A percentile compares a stretch with the other conserved stretches of the same genome.
Evolutionary conservation across 1,139 yeast species (phyloP).

Genomic region (Candida tropicalis): DNA sequence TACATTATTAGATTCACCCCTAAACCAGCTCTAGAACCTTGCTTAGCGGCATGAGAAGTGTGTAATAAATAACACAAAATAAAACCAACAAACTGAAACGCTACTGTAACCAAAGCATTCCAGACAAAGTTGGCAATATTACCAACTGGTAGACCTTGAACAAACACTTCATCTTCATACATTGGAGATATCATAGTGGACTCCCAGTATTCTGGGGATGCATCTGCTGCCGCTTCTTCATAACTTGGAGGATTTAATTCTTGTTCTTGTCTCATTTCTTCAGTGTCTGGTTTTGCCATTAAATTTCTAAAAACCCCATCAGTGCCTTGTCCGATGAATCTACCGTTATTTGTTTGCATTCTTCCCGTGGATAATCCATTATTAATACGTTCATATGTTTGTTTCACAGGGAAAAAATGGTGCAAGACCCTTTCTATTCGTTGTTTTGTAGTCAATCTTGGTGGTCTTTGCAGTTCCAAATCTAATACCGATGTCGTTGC

Average conservation of each 20-base stretch:
- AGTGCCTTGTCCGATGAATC: slow-evolving; percentile 56
- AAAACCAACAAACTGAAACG: slow-evolving; percentile 94
- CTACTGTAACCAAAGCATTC: slow-evolving; percentile 85
- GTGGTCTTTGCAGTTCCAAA: slow-evolving; percentile 17
- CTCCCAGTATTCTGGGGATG: slow-evolving; percentile 98
- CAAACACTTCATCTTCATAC: slow-evolving; percentile 84
- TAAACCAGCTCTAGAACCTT: slow-evolving; percentile 91
- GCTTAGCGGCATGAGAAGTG: slow-evolving; percentile 96
- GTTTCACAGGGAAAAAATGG: slow-evolving; percentile 41
- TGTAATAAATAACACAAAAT: slow-evolving; percentile 86
- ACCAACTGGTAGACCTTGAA: slow-evolving; percentile 97
- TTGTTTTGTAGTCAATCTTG: slow-evolving; percentile 28
- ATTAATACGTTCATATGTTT: slow-evolving; percentile 47
- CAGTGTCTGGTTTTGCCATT: slow-evolving; percentile 80
- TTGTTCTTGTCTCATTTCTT: slow-evolving; percentile 38
- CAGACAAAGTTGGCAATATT: slow-evolving; percentile 83
- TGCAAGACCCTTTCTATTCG: slow-evolving; percentile 36
- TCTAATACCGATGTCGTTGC: slow-evolving; percentile 8
- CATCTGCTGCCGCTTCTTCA: slow-evolving; percentile 93
- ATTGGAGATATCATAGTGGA: slow-evolving; percentile 83
- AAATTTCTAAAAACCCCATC: slow-evolving; percentile 95
- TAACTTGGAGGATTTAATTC: slow-evolving; percentile 81
- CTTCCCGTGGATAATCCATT: slow-evolving; percentile 49
- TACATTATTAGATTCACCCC: slow-evolving; percentile 82
- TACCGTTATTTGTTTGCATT: slow-evolving; percentile 46